Conservation (phyloP, 2,329 filamentous ascomycete species). For the Phialemoniopsis sp. region DNA sequence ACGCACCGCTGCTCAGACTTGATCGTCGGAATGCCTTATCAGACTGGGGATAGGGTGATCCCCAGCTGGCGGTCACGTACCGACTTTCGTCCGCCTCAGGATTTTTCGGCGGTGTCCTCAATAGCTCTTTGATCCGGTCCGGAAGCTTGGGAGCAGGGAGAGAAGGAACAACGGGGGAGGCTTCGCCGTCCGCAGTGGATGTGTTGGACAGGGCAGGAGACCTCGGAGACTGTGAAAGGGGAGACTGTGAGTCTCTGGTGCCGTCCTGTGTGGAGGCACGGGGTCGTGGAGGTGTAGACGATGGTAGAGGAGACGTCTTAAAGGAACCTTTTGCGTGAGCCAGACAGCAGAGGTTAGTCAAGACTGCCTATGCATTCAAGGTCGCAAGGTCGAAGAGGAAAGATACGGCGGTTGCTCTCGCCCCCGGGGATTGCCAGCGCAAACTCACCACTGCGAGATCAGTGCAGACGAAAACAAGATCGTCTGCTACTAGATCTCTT, state of each 20-base stretch:
- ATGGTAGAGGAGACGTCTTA: conserved; percentile 53
- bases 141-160: conserved; percentile 56
- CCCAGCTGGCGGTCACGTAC: conserved; percentile 78
- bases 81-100: conserved; percentile 28
- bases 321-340: conserved; percentile 24
- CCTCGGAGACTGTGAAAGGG: conserved; percentile 29
- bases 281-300: conserved; percentile 48
- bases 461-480: conserved; percentile 56
- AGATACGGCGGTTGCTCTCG: conserved; percentile 5
- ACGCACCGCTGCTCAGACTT: conserved; percentile 53
- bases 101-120: conserved; percentile 47
- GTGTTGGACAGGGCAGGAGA: conserved; percentile 59
- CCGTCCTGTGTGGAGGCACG: conserved; percentile 60
- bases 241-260: conserved; percentile 30
- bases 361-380: conserved; percentile 1
- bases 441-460: conserved; percentile 50
- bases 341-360: conserved; percentile 4
- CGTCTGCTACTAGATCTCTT: conserved; percentile 58
- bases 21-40: conserved; percentile 44
- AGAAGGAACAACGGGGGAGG: conserved; percentile 54
- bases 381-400: not conserved
- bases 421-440: conserved; percentile 9
- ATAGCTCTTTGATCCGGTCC: conserved; percentile 47
- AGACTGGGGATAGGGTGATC: conserved; percentile 77
- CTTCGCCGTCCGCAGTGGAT: conserved; percentile 56